These are phyloP conservation scores for Nadsonia commutata DNA, from an alignment of 1,139 yeast genomes.

Conservation along the genomic window DNA sequence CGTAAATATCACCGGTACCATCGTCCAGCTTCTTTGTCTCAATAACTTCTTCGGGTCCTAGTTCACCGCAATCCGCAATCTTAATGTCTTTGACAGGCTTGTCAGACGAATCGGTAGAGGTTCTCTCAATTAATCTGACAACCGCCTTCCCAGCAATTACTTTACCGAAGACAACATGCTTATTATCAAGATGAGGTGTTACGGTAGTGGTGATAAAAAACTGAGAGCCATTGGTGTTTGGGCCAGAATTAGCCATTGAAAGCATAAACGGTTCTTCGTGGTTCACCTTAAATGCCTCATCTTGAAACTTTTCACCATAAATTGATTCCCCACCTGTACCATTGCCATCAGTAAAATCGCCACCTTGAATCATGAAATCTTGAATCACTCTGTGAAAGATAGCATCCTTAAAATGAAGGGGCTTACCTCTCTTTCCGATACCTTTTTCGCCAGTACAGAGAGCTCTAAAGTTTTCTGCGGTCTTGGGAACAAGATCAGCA, in stretches of 20 bases:
- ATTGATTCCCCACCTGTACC: slow-evolving; percentile 95
- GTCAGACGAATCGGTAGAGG: slow-evolving; percentile 57
- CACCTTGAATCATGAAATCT: slow-evolving; percentile 39
- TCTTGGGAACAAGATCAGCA: slow-evolving; percentile 29
- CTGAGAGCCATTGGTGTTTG: slow-evolving; percentile 91
- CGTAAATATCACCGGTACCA: slow-evolving; percentile 77
- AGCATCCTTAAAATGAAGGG: slow-evolving; percentile 62
- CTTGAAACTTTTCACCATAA: slow-evolving; percentile 91
- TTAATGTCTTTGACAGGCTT: slow-evolving; percentile 51
- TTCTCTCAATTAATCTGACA: slow-evolving; percentile 62
- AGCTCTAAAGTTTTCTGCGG: slow-evolving; percentile 40
- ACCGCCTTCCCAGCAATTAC: slow-evolving; percentile 71
- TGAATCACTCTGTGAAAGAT: slow-evolving; percentile 86
- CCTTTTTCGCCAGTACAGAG: slow-evolving; percentile 65
- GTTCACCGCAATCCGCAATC: slow-evolving; percentile 68
- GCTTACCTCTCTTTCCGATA: slow-evolving; percentile 42
- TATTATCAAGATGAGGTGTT: slow-evolving; percentile 77
- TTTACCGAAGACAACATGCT: slow-evolving; percentile 93
- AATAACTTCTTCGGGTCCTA: slow-evolving; percentile 39
- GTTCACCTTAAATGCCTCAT: slow-evolving; percentile 63
- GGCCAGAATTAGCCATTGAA: slow-evolving; percentile 96
- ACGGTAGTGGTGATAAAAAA: slow-evolving; percentile 77
- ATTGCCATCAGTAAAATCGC: slow-evolving; percentile 79
- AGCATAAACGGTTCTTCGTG: slow-evolving; percentile 79
- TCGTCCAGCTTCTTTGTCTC: slow-evolving; percentile 33